Base-by-base conservation (phyloP, 2,329 filamentous ascomycete species). In the Meredithiella fracta region DNA sequence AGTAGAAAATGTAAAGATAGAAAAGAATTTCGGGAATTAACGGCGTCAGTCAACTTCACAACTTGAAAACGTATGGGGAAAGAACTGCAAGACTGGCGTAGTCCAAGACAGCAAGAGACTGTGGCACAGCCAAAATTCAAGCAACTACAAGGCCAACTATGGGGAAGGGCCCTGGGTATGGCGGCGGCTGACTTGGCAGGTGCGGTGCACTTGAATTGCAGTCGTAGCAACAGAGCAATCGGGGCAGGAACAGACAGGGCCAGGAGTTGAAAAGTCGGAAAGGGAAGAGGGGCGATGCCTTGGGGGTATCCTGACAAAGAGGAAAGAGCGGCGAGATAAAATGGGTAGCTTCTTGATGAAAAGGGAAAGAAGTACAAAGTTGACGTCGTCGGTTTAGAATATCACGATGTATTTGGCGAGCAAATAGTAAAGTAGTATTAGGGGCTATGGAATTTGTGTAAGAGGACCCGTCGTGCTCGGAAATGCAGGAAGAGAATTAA, bases 61-160 rank as follows among this genome's bases (percentile, higher is more conserved):
- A 52, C 8, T 52, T 22, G 50, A 38, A 38, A 22, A 38, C 17
- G n/a, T 40, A 29, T 51, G 49, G 17, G 15, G 26, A 51, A 51
- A 51, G 25, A 52, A 38, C 23, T 40, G 29, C 20, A 52, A 52
- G 5, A 52, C 29, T 52, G 50, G 50, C 50, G 20, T 31, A 52
- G 51, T 34, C 34, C 22, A 40, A 55, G 47, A 54, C 49, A 38
- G 47, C 22, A 51, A 6, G 47, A 58, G 40, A 49, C 38, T 51
- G 56, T 34, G 54, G 38, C 29, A 55, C 42, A 47, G 53, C 40
- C 40, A 44, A 44, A 44, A 44, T n/a, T n/a, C 40, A 49, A 49
- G 17, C 44, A 49, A 29, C 23, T 5, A 23, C 44, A n/a, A 14
- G 11, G 44, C 15, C 15, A 49, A 2, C 20, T 20, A 23, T 25